Conservation (phyloP, 2,329 filamentous ascomycete genomes). For the Zarea fungicola region DNA sequence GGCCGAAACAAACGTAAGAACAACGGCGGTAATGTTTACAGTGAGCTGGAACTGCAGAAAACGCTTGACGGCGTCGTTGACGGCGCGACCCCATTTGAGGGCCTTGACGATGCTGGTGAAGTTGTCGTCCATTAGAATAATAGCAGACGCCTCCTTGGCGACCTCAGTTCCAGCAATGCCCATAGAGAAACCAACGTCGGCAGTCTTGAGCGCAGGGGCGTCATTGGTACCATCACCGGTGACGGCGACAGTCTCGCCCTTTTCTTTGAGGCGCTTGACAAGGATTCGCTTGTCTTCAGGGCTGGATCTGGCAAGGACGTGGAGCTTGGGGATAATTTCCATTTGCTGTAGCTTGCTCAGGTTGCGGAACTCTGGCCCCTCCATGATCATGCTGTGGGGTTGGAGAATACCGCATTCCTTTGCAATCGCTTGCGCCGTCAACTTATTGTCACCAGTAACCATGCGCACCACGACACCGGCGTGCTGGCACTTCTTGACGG, state of each 20-base stretch:
- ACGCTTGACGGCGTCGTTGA: constrained; percentile 72
- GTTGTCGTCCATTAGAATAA: constrained; percentile 85
- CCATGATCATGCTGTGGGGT: constrained; percentile 64
- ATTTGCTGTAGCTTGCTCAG: constrained; percentile 60
- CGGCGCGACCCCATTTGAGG: constrained; percentile 72
- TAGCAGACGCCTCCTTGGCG: constrained; percentile 78
- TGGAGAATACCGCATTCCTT: constrained; percentile 72
- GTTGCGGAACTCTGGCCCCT: constrained; percentile 73
- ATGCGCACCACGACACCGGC: constrained; percentile 78
- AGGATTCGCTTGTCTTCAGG: constrained; percentile 73
- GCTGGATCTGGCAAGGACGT: constrained; percentile 68
- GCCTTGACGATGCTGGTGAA: constrained; percentile 83
- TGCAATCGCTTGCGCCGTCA: constrained; percentile 75
- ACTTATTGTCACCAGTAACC: constrained; percentile 79
- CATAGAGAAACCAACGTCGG: constrained; percentile 83
- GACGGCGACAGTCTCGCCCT: constrained; percentile 73
- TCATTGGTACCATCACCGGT: constrained; percentile 84
- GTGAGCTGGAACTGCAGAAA: constrained; percentile 75
- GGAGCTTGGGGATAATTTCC: constrained; percentile 62
- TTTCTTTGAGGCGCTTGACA: constrained; percentile 64
- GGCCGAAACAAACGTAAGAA: constrained; percentile 82
- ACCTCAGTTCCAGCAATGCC: constrained; percentile 79
- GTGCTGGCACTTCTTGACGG: constrained; percentile 66
- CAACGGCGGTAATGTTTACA: constrained; percentile 87
- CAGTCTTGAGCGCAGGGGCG: constrained; percentile 72